Percentiles rank a stretch among this genome's conserved stretches.
phyloP scores from a whole-genome alignment of 2,329 filamentous ascomycete genomes.

The Sordariomycetes sp. region DNA sequence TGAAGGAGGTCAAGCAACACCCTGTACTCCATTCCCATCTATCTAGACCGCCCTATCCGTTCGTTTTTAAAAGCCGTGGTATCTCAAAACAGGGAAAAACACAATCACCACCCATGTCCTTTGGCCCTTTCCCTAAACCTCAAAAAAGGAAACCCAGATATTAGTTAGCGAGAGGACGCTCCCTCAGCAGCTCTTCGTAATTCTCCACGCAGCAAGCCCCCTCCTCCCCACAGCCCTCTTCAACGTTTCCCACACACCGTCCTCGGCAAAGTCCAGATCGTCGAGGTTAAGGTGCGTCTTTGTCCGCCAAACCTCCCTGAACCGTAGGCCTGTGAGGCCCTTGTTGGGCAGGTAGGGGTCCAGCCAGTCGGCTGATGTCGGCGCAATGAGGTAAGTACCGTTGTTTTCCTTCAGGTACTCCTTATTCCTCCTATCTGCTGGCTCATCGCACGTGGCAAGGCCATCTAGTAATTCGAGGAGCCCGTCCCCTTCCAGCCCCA shows the following conservation, averaged over 20 bases:
- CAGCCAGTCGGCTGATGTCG: constrained; percentile 59
- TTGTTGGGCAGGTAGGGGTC: constrained; percentile 52
- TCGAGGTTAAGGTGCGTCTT: constrained; percentile 63
- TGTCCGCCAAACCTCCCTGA: constrained; percentile 62
- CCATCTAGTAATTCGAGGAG: constrained; percentile 48
- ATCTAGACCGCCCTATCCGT: neutral
- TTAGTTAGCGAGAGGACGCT: constrained; percentile 3
- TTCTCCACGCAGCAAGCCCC: constrained; percentile 51
- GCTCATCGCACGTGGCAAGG: constrained; percentile 52
- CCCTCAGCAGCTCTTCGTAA: constrained; percentile 47
- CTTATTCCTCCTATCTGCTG: constrained; percentile 40
- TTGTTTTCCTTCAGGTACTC: constrained; percentile 51
- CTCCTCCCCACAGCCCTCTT: constrained; percentile 54
- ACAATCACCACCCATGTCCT: neutral
- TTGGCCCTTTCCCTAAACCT: neutral
- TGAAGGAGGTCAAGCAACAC: neutral
- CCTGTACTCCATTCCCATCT: neutral
- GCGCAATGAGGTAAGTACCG: constrained; percentile 62
- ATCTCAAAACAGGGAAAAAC: constrained; percentile 4
- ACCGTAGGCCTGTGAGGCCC: constrained; percentile 46
- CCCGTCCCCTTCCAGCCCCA: constrained; percentile 54
- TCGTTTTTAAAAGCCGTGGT: neutral
- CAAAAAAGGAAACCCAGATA: constrained; percentile 10
- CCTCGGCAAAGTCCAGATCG: constrained; percentile 68
- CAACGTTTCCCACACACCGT: constrained; percentile 64